Evolutionary conservation across 768 basidiomycete genomes (phyloP), one percentile per base, ranked within the genome.

Genomic region (Podaxis sp.): DNA sequence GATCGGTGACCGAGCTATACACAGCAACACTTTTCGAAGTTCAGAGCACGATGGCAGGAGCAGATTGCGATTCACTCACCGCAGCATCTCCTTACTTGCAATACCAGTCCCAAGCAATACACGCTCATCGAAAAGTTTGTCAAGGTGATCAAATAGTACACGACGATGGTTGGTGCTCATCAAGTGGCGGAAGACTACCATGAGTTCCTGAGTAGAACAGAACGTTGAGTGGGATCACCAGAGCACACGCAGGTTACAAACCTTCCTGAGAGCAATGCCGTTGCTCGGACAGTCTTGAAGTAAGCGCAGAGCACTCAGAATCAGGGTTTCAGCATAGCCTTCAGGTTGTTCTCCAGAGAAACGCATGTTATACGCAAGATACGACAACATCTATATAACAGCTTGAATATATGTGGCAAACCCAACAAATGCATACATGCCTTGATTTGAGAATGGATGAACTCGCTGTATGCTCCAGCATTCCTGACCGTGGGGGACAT

Each of bases 201-300:
- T 87, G 54, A 98, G 78, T 71, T 98, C 96, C 93, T 96, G 70
- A 6, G 19, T 24, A 49, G 13, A 29, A 24, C 64, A 29, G 56
- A 51, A 43, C 27, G 11, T 72, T 25, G 68, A 57, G 61, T 55
- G 54, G 49, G 15, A 59, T n/a, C 19, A 55, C n/a, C 50, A 38
- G 52, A 12, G 4, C 24, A 17, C 33, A 25, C 24, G 40, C 22
- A 9, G 11, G 53, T 15, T 41, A 22, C 43, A 53, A 66, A 93
- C 94, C 82, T 90, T 94, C 75, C 96, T 82, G 19, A 93, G 82
- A 8, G 85, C 79, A 13, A 94, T 89, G 8, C 89, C 89, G 69
- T 91, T 93, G 0, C 90, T 82, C 41, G 97, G 96, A 70, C 95
- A 95, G 72, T 98, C 96, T 71, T 97, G 92, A 53, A 98, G 80